Evolutionary conservation across 1,284 basidiomycete genomes (phyloP).

Genomic region (Heterobasidion irregulare): DNA sequence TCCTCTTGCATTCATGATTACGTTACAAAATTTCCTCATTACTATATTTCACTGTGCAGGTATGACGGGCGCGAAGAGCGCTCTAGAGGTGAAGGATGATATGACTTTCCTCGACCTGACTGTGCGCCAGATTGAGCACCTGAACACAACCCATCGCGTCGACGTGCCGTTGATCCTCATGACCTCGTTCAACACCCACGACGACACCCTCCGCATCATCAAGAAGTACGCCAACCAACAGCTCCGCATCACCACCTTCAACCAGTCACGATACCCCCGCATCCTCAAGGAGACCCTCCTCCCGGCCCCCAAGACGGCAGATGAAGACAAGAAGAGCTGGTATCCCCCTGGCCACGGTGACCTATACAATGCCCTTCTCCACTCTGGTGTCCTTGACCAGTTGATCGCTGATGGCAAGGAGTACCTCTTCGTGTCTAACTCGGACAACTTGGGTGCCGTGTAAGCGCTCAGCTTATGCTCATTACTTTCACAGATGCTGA

Average conservation of each 20-base stretch:
- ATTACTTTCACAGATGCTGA: slow-evolving; percentile 17
- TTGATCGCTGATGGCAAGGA: slow-evolving; percentile 91
- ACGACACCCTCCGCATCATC: slow-evolving; percentile 91
- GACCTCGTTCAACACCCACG: slow-evolving; percentile 98
- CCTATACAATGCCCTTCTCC: slow-evolving; percentile 81
- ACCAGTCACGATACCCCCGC: slow-evolving; percentile 93
- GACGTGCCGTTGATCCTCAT: slow-evolving; percentile 96
- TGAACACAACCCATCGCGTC: slow-evolving; percentile 58
- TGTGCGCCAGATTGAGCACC: slow-evolving; percentile 90
- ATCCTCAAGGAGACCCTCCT: slow-evolving; percentile 89
- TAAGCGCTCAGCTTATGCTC: slow-evolving; percentile 36
- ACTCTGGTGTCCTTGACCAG: slow-evolving; percentile 91
- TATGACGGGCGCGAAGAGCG: slow-evolving; percentile 86
- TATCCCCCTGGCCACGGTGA: slow-evolving; percentile 98
- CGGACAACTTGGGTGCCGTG: slow-evolving; percentile 94
- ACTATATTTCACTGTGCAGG: slow-evolving; percentile 26
- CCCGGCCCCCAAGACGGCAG: slow-evolving; percentile 75
- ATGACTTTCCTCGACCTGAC: slow-evolving; percentile 98
- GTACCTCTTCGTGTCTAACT: slow-evolving; percentile 96
- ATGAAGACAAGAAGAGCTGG: slow-evolving; percentile 89
- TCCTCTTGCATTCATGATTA: background rate
- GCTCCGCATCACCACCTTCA: slow-evolving; percentile 87
- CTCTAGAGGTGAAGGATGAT: slow-evolving; percentile 86
- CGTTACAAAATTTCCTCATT: background rate
- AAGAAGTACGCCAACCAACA: slow-evolving; percentile 98